phyloP scores from a whole-genome alignment of 2,329 filamentous ascomycete genomes.

The Colletotrichum magnum region DNA sequence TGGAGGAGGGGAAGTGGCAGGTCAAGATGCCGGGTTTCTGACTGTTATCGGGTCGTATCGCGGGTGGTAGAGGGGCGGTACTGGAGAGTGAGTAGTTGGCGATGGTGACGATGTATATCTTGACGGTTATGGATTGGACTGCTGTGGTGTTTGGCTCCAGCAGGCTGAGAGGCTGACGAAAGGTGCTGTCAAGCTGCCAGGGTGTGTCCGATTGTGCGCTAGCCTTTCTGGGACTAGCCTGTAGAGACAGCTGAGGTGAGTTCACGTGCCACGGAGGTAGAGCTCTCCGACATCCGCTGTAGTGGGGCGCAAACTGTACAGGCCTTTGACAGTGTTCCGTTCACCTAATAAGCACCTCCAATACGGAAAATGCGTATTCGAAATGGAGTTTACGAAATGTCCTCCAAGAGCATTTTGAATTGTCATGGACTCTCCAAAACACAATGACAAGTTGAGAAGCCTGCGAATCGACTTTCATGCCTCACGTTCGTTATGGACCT shows the following conservation, averaged over 20 bases:
- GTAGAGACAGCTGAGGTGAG: neutral
- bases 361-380: too few species aligned
- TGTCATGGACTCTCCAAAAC: too few species aligned
- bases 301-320: neutral
- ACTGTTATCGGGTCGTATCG: neutral
- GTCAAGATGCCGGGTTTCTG: neutral
- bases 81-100: neutral
- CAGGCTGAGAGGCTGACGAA: conserved; percentile 44
- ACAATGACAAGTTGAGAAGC: too few species aligned
- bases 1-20: neutral
- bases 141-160: conserved; percentile 29
- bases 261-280: conserved; percentile 26
- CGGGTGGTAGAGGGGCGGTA: neutral
- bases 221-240: neutral
- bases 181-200: conserved; percentile 39
- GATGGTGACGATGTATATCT: conserved; percentile 20
- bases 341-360: too few species aligned
- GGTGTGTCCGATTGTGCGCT: conserved; percentile 4
- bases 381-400: too few species aligned
- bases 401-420: too few species aligned
- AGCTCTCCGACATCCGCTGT: conserved; percentile 10
- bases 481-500: too few species aligned
- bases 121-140: conserved; percentile 20
- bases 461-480: too few species aligned
- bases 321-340: too few species aligned